These are phyloP conservation scores for Alloteropsis semialata DNA, from an alignment of 176 grass and related monocot genomes.

Conservation along the genomic window DNA sequence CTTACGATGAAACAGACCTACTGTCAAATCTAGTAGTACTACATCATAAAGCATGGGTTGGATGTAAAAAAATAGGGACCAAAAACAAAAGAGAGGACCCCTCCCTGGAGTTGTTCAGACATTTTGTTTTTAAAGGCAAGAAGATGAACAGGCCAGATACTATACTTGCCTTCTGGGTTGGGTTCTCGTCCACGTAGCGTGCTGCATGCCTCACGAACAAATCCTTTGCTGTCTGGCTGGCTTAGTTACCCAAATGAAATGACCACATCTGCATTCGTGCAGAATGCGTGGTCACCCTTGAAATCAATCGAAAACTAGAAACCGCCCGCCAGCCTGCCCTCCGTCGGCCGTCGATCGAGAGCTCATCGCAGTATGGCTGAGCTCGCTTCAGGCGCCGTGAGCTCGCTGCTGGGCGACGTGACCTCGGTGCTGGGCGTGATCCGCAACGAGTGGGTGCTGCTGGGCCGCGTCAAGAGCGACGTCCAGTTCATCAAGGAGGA, in stretches of 20 bases:
- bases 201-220: neutral
- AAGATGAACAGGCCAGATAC: too few species aligned
- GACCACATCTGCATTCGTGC: neutral
- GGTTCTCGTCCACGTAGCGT: neutral
- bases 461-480: neutral
- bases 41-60: too few species aligned
- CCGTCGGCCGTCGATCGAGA: too few species aligned
- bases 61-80: too few species aligned
- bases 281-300: neutral
- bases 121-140: too few species aligned
- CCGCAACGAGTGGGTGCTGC: neutral
- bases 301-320: neutral
- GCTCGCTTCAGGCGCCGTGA: neutral
- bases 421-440: too few species aligned
- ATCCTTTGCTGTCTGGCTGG: neutral
- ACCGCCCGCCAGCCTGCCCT: too few species aligned
- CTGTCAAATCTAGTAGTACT: too few species aligned
- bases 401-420: neutral
- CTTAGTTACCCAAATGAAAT: neutral
- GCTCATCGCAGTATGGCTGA: too few species aligned
- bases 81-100: too few species aligned
- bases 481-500: constrained; percentile 24
- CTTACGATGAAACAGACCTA: too few species aligned
- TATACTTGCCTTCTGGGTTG: neutral
- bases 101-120: too few species aligned